Base-by-base conservation (phyloP, 2,329 filamentous ascomycete species). In the Penicillium sp. region DNA sequence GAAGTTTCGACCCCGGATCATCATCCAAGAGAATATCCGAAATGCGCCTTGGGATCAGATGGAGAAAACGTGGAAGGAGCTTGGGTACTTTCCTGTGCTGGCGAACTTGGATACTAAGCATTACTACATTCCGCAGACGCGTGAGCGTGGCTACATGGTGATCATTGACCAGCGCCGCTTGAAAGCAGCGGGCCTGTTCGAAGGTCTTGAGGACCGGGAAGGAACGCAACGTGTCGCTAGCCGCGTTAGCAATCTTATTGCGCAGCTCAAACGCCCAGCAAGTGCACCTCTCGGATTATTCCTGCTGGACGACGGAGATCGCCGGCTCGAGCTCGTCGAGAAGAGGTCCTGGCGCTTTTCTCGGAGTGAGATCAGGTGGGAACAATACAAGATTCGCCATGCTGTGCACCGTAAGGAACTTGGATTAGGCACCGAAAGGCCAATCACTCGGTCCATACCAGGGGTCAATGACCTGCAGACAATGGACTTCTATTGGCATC, bases 71-170 rank as follows among this genome's bases (percentile, higher is more conserved):
- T 82, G 77, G 63, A 50, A 69, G 1, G 61, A 67, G 0, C 74
- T 82, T 31, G 80, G 75, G 2, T 92, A 91, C 58, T 64, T 74
- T 2, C 77, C 77, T 0, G 61, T 63, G 0, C 75, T 73, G 40
- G 55, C 75, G 0, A 71, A 69, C 4, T 69, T 87, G 0, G 86
- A 91, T 58, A 86, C 82, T 0, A 89, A 89, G 62, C 69, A 86
- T 3, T 89, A 78, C 58, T 88, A 88, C 50, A 69, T 91, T 0
- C 88, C 88, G 0, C 88, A 92, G 46, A 89, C 84, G 0, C 75
- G 84, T 1, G 67, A 72, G 34, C 75, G 84, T 29, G 79, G 77
- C 1, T 87, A 87, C 59, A 72, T 84, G 54, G 60, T 86, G 27
- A 80, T 77, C 12, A 62, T 85, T n/a, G 72, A 80, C 48, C 68